phyloP scores from a whole-genome alignment of 257 asterid species.

The Eucommia ulmoides region DNA sequence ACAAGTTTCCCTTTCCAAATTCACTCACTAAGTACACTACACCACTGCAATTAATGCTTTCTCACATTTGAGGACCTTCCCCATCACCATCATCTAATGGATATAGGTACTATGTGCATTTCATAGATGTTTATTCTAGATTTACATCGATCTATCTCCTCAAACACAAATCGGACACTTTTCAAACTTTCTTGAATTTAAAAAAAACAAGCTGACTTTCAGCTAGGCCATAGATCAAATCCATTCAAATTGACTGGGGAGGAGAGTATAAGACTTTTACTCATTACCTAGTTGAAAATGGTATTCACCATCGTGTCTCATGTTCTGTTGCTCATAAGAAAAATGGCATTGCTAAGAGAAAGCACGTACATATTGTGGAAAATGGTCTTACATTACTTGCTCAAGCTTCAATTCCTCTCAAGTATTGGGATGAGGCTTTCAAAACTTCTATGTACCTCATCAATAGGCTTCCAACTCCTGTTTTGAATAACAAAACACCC shows the following conservation, averaged over 20 bases:
- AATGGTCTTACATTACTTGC: background rate
- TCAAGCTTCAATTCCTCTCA: background rate
- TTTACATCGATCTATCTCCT: background rate
- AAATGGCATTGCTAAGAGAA: background rate
- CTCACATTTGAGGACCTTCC: background rate
- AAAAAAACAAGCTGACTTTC: too few relatives aligned
- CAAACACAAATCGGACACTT: background rate
- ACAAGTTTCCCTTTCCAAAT: background rate
- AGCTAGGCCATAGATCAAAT: background rate
- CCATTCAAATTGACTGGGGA: background rate
- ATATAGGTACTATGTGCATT: background rate
- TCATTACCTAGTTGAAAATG: background rate
- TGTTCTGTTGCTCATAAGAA: background rate
- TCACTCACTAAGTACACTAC: background rate
- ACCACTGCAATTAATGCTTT: background rate
- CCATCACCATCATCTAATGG: background rate
- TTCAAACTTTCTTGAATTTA: background rate
- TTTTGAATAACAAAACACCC: too few relatives aligned
- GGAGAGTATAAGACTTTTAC: background rate
- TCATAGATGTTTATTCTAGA: background rate
- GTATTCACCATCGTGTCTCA: background rate
- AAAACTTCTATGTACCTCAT: background rate
- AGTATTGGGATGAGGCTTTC: background rate
- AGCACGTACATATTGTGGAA: background rate
- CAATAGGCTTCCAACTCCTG: background rate